Evolutionary conservation across 2,329 filamentous ascomycete species (phyloP), one percentile per base, ranked within the genome.

Genomic region (Venturia oleaginea): DNA sequence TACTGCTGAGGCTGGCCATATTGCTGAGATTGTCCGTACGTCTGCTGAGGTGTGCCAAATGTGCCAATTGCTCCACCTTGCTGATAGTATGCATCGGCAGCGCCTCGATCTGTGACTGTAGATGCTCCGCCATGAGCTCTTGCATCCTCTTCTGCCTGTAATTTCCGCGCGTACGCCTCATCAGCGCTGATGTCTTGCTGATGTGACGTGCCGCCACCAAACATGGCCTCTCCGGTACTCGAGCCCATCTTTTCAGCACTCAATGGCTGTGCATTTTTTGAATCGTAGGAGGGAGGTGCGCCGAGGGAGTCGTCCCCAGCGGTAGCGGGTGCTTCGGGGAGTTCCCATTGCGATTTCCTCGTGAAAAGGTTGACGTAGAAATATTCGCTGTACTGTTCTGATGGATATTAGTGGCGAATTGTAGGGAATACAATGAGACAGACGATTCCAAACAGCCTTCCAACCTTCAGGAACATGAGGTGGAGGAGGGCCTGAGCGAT

Each of bases 281-380:
- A 77, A 15, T 82, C 78, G 76, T 92, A 92, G 67, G 83, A 37
- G 0, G 89, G 88, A 15, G 90, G 90, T 3, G 87, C 81, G 43
- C 85, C 89, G 5, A 80, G 75, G 15, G 87, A 78, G 43, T 75
- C 72, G 59, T 74, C 71, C 64, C 74, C 73, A 34, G 73, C 75
- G 8, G 81, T 76, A 62, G 86, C 85, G 54, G 89, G 87, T 63
- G 82, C 82, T 43, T 86, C 90, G 22, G 92, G 92, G 69, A 85
- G 88, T 4, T 96, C 89, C 92, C 92, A 97, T 82, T 93, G 89
- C 5, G 92, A 96, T 73, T 89, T 83, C 72, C 94, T 94, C 68
- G 92, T 96, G 76, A 87, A 84, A 67, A 89, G 84, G 78, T 97
- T 94, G 66, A 96, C 89, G 78, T 90, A 97, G 83, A 94, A 96